Base-by-base conservation (phyloP, 257 asterid species). In the Linaria vulgaris region DNA sequence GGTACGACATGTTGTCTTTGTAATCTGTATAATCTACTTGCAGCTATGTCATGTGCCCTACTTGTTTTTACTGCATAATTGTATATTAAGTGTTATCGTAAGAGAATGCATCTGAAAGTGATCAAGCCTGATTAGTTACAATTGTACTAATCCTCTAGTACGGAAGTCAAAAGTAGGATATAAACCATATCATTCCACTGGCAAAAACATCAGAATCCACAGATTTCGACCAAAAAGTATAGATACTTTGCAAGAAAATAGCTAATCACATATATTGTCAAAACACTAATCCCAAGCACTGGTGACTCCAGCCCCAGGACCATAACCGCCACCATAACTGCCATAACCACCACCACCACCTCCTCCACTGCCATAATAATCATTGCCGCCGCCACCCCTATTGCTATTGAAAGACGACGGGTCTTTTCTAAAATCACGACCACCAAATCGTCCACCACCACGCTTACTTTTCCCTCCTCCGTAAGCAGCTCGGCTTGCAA, bases 401-500 rank as follows among this genome's bases (percentile, higher is more conserved):
- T 44, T 77, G 67, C 90, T 59, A 64, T 44, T 77, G 67, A 14
- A 78, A 51, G 83, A 77, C 41, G 41, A 8, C 9, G 82, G 21
- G 47, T 88, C 96, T 57, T 83, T 82, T 74, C 96, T 78, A 54
- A 74, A 88, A 75, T 88, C 96, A 30, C 96, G 92, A n/a, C 81
- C 82, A 12, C 97, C 96, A 19, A 87, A 87, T 27, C 95, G 88
- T 3, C 41, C 41, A 10, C 79, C 83, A 19, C 96, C 95, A 0
- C 95, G 86, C 78, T 82, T 75, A 64, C 65, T 75, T 71, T 70
- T 86, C 64, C 86, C 83, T 54, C 81, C 79, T 41, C 84, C 92
- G 24, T 74, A 89, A 5, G 84, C 74, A 67, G 77, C 57, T 59
- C 96, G 86, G 63, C 81, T 78, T 20, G 88, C 94, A 73, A 64